Conservation (phyloP, 2,329 filamentous ascomycete genomes). For the Phymatotrichopsis omnivora region DNA sequence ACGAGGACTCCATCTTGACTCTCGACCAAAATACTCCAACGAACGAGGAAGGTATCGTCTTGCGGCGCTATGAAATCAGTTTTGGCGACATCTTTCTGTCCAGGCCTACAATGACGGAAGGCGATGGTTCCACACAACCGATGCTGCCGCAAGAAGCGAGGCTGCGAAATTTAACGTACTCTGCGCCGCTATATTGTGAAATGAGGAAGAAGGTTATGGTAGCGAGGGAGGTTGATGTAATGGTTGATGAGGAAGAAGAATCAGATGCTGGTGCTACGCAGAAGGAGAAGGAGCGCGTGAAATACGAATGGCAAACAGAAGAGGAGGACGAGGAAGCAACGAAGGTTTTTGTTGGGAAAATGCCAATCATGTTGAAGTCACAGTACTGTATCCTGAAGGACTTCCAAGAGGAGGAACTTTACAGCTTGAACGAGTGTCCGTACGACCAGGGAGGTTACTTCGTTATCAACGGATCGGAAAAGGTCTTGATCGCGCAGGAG, state of each 20-base stretch:
- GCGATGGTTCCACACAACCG: slow-evolving; percentile 75
- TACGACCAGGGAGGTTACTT: slow-evolving; percentile 99
- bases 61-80: slow-evolving; percentile 89
- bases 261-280: slow-evolving; percentile 28
- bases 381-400: slow-evolving; percentile 85
- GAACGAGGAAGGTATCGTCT: slow-evolving; percentile 66
- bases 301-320: slow-evolving; percentile 37
- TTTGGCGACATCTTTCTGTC: slow-evolving; percentile 86
- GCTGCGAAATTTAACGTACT: slow-evolving; percentile 90
- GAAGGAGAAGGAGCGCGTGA: slow-evolving; percentile 32
- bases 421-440: slow-evolving; percentile 88
- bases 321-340: slow-evolving; percentile 46
- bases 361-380: slow-evolving; percentile 97
- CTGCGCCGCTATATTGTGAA: slow-evolving; percentile 78
- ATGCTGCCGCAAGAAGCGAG: slow-evolving; percentile 92
- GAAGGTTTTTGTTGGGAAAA: slow-evolving; percentile 79
- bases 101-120: slow-evolving; percentile 82
- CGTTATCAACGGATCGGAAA: slow-evolving; percentile 97
- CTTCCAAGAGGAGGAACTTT: slow-evolving; percentile 74
- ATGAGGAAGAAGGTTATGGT: slow-evolving; percentile 78
- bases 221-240: slow-evolving; percentile 52
- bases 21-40: slow-evolving; percentile 80
- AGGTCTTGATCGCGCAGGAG: slow-evolving; percentile 95
- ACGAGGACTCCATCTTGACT: slow-evolving; percentile 84
- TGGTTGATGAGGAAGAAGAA: slow-evolving; percentile 52